Percentiles rank a stretch among this genome's conserved stretches.
phyloP scores from a whole-genome alignment of 257 asterid species.

The Solanum chmielewskii region DNA sequence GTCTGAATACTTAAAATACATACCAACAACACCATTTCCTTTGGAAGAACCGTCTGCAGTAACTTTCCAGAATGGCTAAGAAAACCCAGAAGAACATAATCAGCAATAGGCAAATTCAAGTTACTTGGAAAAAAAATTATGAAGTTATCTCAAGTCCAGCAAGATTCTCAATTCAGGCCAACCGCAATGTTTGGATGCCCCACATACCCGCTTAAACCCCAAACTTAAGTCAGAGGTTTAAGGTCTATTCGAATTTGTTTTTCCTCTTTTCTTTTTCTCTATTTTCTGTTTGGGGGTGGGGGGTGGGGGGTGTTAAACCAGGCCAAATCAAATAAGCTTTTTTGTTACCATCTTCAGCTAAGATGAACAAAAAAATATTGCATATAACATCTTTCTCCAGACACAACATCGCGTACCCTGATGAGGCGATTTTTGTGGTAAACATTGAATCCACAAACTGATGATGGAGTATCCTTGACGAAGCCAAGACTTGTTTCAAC shows the following conservation, averaged over 20 bases:
- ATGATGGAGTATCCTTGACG: slow-evolving; percentile 71
- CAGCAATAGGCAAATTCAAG: background rate
- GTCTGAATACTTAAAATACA: slow-evolving; percentile 4
- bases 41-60: slow-evolving; percentile 64
- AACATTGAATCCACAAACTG: slow-evolving; percentile 64
- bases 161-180: background rate
- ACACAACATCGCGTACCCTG: slow-evolving; percentile 37
- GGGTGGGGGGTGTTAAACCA: background rate
- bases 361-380: background rate
- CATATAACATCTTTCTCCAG: background rate
- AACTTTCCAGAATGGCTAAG: slow-evolving; percentile 95
- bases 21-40: slow-evolving; percentile 89
- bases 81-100: slow-evolving; percentile 6
- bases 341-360: background rate
- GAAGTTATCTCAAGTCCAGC: background rate
- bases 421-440: slow-evolving; percentile 95
- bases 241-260: background rate
- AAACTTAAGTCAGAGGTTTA: background rate
- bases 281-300: background rate
- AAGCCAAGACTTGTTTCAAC: slow-evolving; percentile 72
- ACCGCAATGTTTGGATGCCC: background rate
- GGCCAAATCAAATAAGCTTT: background rate
- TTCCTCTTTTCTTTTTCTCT: background rate
- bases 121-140: background rate
- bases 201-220: background rate